Evolutionary conservation across 139 green algal species (phyloP), one percentile per base, ranked within the genome.

Genomic region (Tetradesmus lagerheimii): DNA sequence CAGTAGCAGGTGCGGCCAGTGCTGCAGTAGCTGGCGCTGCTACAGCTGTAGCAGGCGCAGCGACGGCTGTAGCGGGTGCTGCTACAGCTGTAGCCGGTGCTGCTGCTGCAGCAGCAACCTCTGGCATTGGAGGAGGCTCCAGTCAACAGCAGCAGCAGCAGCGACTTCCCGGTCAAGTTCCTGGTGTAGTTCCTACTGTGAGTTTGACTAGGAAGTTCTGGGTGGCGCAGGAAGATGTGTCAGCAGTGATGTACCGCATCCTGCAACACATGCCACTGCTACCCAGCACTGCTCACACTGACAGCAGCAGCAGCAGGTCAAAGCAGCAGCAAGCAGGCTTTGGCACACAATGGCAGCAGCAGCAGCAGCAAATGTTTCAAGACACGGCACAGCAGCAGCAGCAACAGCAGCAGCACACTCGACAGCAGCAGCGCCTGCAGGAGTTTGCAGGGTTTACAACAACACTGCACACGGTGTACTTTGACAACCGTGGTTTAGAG

Each of bases 401-500:
- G 57, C 83, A 50, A 34, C 83, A 88, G 57, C 84, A 80, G 79
- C 88, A 37, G 71, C 43, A 53, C 71, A 81, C 71, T 9, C 57
- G 66, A 0, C 80, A 31, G 43, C 62, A 31, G 84, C 34, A 31
- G 66, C 4, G 35, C 1, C 74, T 41, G 62, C 45, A 29, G 37
- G 43, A 81, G 23, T 35, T 89, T 35, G n/a, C 67, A 47, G 85
- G 85, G 11, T 89, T 82, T 43, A 86, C 50, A 77, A 85, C 76
- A 25, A 57, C 47, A 0, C 93, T 95, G 35, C 97, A 98, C 93
- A 95, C 90, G 5, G 93, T 98, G 11, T 98, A 97, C 89, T 90
- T 98, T 47, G 96, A 98, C 94, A 98, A 97, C 92, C 93, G 85
- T 35, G 93, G 79, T 37, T 91, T 98, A 75, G 96, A 99, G 93